These are phyloP conservation scores for Cucurbita maxima DNA, from an alignment of 306 rosid species.

Conservation along the genomic window DNA sequence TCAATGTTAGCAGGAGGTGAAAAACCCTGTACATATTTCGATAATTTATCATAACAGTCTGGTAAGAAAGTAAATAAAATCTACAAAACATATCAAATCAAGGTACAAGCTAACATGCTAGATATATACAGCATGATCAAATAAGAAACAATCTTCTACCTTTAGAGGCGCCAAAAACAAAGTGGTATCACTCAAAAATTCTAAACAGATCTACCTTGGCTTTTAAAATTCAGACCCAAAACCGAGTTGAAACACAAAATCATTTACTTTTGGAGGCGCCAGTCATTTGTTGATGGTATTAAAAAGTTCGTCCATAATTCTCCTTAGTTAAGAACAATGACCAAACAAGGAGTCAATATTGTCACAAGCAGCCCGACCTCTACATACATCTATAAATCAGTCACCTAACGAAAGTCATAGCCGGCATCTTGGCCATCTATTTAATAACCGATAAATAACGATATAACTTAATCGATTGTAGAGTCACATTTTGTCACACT, in stretches of 20 bases:
- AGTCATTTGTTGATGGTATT: neutral
- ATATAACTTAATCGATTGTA: neutral
- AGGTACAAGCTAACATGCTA: neutral
- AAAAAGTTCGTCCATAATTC: neutral
- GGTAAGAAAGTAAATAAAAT: slow-evolving; percentile 1
- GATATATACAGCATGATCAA: neutral
- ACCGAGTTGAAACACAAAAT: neutral
- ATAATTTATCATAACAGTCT: slow-evolving; percentile 1
- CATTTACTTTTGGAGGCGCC: neutral
- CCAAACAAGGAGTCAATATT: neutral
- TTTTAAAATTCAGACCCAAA: neutral
- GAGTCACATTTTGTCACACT: neutral
- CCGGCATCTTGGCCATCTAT: no score
- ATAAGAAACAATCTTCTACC: neutral
- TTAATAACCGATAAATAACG: neutral
- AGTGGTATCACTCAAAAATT: neutral
- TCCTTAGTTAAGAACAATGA: neutral
- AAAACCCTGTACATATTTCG: slow-evolving; percentile 24
- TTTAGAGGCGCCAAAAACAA: neutral
- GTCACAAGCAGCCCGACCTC: neutral
- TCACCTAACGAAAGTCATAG: neutral
- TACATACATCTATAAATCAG: neutral
- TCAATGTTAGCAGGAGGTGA: slow-evolving; percentile 16
- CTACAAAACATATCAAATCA: neutral
- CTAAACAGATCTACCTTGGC: neutral